Evolutionary conservation across 225 moss, liverwort and hornwort species (phyloP), one percentile per base, ranked within the genome.

Genomic region (Marchantia polymorpha): DNA sequence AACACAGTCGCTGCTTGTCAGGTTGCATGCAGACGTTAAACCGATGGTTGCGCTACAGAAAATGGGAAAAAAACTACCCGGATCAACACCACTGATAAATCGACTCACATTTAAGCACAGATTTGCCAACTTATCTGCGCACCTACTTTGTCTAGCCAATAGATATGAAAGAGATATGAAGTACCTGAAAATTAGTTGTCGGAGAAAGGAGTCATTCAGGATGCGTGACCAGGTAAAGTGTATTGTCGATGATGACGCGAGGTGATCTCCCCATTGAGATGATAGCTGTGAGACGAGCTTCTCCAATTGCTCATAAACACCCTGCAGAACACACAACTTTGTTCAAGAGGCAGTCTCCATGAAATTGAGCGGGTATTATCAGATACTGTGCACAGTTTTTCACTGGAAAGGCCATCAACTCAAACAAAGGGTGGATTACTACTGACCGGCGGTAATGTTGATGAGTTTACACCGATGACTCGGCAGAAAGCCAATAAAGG

Each of bases 401-500:
- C 56, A 56, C 9, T 12, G 13, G 19, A 56, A 12, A 56, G 1
- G 14, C 56, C 13, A 56, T 56, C 56, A 56, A 1, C 2, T 12
- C 19, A 13, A 13, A 56, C 14, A 1, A 56, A 64, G 31, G 4
- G 39, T 30, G 31, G 12, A 39, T 1, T 13, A 4, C 39, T 39
- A 70, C 82, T 84, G 84, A 96, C 96, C 92, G 84, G 90, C n/a
- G 84, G 86, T 78, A 92, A 87, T 69, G 79, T 89, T 74, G 88
- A 86, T 84, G 80, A 83, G 60, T 89, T 79, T 25, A 85, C 84
- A 52, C 92, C 90, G 78, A 90, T 87, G 52, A 94, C 83, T 63
- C 93, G 91, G 82, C 92, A 95, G 81, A 99, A 93, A 64, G 97
- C 95, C 74, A 91, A 95, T 30, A 94, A 82, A 30, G 97, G 97